Evolutionary conservation across 257 asterid species (phyloP).

Genomic region (Leptodermis oblonga): DNA sequence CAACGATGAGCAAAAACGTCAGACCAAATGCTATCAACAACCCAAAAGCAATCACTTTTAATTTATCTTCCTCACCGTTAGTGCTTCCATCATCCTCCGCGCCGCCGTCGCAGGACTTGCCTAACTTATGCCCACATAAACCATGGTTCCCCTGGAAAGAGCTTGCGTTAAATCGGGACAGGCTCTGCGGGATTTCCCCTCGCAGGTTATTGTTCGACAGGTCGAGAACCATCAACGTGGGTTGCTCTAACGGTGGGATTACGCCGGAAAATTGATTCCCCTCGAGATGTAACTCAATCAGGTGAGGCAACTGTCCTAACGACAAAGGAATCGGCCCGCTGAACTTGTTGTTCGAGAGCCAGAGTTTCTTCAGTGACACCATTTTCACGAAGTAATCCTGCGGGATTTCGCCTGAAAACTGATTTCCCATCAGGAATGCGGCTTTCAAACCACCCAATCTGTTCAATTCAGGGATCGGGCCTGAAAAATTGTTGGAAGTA

Average conservation of each 20-base stretch:
- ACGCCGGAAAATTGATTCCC: conserved; percentile 57
- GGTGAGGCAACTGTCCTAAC: conserved; percentile 24
- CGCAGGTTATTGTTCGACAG: conserved; percentile 51
- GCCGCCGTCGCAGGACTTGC: conserved; percentile 25
- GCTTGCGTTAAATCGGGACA: conserved; percentile 30
- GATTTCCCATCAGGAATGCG: conserved; percentile 48
- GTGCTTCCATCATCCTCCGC: neutral
- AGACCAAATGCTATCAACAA: conserved; percentile 9
- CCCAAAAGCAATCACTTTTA: conserved; percentile 10
- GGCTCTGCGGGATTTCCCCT: conserved; percentile 52
- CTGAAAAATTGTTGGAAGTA: conserved; percentile 49
- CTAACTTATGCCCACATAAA: conserved; percentile 47
- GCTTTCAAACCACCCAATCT: conserved; percentile 48
- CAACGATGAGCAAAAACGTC: conserved; percentile 14
- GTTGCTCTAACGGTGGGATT: conserved; percentile 47
- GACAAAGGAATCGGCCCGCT: conserved; percentile 60
- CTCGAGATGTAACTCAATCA: conserved; percentile 60
- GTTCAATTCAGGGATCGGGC: conserved; percentile 65
- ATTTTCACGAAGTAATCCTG: conserved; percentile 44
- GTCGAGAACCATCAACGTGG: conserved; percentile 31
- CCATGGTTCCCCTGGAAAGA: conserved; percentile 52
- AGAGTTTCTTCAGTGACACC: conserved; percentile 61
- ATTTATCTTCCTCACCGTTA: neutral
- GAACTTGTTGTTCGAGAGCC: conserved; percentile 59
- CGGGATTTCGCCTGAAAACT: conserved; percentile 66